A percentile compares a stretch with the other conserved stretches of the same genome.
Evolutionary conservation across 352 stramenopile genomes (phyloP).

Genomic region (Thraustochytrium sp.): DNA sequence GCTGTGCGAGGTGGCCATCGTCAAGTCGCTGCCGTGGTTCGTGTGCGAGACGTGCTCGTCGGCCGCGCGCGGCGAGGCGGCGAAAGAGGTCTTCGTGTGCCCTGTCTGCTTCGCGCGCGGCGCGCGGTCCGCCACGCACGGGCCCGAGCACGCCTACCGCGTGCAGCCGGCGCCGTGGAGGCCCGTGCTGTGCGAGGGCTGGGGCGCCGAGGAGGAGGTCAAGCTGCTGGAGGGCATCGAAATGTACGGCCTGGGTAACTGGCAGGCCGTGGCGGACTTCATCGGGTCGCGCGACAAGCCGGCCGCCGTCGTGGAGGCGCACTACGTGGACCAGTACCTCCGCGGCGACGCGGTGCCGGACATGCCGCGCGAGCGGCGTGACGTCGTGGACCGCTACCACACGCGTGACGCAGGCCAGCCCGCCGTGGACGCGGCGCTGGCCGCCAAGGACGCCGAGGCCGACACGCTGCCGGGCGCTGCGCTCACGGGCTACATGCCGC

Average conservation of each 20-base stretch:
- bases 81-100: constrained; percentile 73
- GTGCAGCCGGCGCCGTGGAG: constrained; percentile 54
- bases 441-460: neutral
- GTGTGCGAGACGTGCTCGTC: constrained; percentile 46
- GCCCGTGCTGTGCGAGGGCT: neutral
- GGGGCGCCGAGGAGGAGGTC: constrained; percentile 81
- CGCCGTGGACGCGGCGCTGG: neutral
- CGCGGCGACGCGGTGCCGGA: neutral
- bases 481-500: constrained; percentile 88
- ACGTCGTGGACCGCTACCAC: neutral
- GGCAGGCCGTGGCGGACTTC: constrained; percentile 57
- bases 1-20: neutral
- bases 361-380: neutral
- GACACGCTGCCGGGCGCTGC: constrained; percentile 46
- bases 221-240: constrained; percentile 89
- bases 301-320: neutral
- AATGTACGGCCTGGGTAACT: constrained; percentile 93
- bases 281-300: neutral
- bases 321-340: constrained; percentile 17
- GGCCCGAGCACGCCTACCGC: constrained; percentile 59
- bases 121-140: constrained; percentile 55
- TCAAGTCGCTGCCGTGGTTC: constrained; percentile 27
- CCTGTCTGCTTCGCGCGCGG: constrained; percentile 87
- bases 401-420: neutral
- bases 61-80: neutral